A percentile compares a stretch with the other conserved stretches of the same genome.
Evolutionary conservation across 176 grass and related monocot species (phyloP).

Genomic region (Areca catechu): DNA sequence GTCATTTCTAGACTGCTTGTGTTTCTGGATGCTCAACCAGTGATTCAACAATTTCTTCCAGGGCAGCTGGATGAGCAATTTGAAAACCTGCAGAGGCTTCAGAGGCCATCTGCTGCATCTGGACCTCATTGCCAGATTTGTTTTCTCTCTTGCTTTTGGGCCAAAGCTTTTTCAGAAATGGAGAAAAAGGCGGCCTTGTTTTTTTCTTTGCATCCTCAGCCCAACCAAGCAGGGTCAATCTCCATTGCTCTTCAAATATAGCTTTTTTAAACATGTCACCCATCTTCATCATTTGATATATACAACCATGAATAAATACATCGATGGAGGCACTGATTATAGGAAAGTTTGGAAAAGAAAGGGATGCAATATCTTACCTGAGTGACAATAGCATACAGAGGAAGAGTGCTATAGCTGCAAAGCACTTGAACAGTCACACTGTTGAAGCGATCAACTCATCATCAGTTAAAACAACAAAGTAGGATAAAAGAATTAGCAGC

Average conservation of each 20-base stretch:
- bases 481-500: no score
- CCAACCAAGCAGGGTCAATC: constrained; percentile 6
- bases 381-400: constrained; percentile 64
- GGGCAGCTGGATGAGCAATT: no score
- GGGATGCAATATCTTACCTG: constrained; percentile 24
- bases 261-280: constrained; percentile 19
- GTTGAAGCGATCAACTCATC: constrained; percentile 8
- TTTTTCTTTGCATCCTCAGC: constrained; percentile 10
- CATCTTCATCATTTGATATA: constrained; percentile 10
- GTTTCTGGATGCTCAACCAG: no score
- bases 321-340: no score
- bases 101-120: not conserved
- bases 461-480: not conserved
- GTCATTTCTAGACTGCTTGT: no score
- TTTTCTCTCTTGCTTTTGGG: not conserved
- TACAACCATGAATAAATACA: no score
- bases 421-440: constrained; percentile 56
- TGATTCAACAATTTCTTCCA: no score
- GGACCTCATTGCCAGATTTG: not conserved
- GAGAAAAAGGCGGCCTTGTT: not conserved
- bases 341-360: no score
- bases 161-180: not conserved
- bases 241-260: constrained; percentile 3
- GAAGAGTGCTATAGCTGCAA: constrained; percentile 85
- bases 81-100: not conserved